These are phyloP conservation scores for Colletotrichum sp. DNA, from an alignment of 2,329 filamentous ascomycete species.

Conservation along the genomic window DNA sequence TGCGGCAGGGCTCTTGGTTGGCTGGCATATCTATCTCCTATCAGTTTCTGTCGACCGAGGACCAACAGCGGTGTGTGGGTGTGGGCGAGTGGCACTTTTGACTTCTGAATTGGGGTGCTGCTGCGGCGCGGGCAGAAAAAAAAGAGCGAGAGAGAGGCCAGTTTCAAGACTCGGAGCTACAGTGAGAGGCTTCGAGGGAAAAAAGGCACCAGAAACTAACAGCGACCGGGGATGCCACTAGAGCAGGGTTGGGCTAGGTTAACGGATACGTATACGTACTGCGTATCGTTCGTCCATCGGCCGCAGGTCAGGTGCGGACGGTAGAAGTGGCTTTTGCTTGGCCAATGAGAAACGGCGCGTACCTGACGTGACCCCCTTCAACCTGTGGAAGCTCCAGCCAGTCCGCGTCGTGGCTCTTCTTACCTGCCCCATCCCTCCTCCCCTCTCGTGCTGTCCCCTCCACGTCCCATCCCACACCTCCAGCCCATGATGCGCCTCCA, in stretches of 20 bases:
- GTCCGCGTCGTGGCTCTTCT: neutral
- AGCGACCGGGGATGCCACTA: neutral
- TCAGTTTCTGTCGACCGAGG: neutral
- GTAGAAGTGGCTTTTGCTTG: slow-evolving; percentile 1
- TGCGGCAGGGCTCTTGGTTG: neutral
- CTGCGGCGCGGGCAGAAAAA: neutral
- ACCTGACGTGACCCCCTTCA: slow-evolving; percentile 4
- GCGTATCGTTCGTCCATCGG: slow-evolving; percentile 7
- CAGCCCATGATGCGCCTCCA: neutral
- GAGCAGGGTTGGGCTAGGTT: neutral
- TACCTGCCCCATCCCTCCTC: neutral
- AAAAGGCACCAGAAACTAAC: slow-evolving; percentile 14
- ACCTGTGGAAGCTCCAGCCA: neutral
- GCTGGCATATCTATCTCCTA: slow-evolving; percentile 3
- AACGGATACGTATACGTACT: neutral
- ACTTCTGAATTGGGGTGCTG: neutral
- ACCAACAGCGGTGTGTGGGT: slow-evolving; percentile 11
- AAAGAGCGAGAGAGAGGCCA: neutral
- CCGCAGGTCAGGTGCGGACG: slow-evolving; percentile 11
- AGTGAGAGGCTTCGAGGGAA: neutral
- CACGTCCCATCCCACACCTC: neutral
- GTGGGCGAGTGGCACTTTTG: neutral
- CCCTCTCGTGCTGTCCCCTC: neutral
- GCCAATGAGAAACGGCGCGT: slow-evolving; percentile 2
- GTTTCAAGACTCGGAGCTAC: neutral